Base-by-base conservation (phyloP, 768 basidiomycete species). In the Psilocybe sp. region DNA sequence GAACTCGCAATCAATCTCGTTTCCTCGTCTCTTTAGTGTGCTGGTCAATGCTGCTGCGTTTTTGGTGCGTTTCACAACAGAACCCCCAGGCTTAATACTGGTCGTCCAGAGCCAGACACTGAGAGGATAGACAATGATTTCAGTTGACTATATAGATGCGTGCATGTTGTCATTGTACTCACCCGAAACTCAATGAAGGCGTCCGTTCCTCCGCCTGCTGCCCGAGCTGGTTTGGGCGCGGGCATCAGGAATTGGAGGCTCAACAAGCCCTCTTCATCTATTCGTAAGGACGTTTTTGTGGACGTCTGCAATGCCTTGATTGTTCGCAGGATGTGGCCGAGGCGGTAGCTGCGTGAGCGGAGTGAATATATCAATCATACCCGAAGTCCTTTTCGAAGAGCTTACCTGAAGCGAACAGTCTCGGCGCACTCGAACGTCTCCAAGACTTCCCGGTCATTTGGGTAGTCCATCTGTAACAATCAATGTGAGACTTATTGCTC, bases 231-330 rank as follows among this genome's bases (percentile, higher is more conserved):
- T 28, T 78, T 70, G 5, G 68, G 74, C 40, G 69, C 76, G 32
- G 83, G 86, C 77, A 97, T 93, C 56, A 97, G 75, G 66, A 97
- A 90, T 60, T 98, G 96, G 51, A 98, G 68, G 59, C 90, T 91
- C 34, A 98, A 71, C 39, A 94, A 67, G 0, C 96, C 96, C 46
- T 83, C 80, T 16, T 78, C 75, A 57, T 95, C 90, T 16, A 97
- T 92, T 32, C 93, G 79, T 39, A 98, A 66, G 0, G 92, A 95
- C 2, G 94, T 90, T 62, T 97, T 97, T 18, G 84, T 83, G 0
- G 92, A 94, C 48, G 76, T 84, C 51, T 89, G 84, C 45, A 98
- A 67, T 7, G 95, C 94, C 2, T 85, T 78, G 39, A 84, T 64
- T 1, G 89, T 80, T 39, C 82, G 78, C 11, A 79, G 65, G 46